Conservation (phyloP, 2,329 filamentous ascomycete species). For the Cryoendolithus antarcticus region DNA sequence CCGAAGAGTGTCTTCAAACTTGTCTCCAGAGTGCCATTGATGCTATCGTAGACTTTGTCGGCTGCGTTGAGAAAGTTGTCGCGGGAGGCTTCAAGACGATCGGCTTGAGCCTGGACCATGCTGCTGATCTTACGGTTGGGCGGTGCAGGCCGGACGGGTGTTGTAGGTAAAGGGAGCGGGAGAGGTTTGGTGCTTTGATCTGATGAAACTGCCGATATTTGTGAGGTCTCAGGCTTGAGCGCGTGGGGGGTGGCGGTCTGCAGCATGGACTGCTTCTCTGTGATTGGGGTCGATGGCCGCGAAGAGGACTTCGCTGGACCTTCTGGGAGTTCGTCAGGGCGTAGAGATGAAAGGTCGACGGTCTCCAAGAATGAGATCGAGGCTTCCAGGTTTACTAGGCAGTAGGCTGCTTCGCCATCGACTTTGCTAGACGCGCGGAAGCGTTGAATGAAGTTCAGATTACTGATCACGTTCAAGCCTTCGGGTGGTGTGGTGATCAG, state of each 20-base stretch:
- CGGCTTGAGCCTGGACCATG: conserved; percentile 72
- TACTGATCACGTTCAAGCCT: conserved; percentile 79
- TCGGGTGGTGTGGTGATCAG: conserved; percentile 83
- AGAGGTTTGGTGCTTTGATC: conserved; percentile 17
- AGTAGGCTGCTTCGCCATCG: conserved; percentile 90
- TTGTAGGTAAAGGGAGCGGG: conserved; percentile 16
- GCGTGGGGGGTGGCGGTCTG: conserved; percentile 16
- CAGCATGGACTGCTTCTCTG: conserved; percentile 25
- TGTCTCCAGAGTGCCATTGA: conserved; percentile 77
- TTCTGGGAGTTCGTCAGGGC: conserved; percentile 61
- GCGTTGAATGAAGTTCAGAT: conserved; percentile 84
- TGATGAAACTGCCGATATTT: conserved; percentile 15
- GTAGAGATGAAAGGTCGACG: conserved; percentile 79
- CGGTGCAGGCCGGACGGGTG: conserved; percentile 30
- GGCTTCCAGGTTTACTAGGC: conserved; percentile 88
- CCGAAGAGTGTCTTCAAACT: conserved; percentile 92
- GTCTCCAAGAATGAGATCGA: conserved; percentile 90
- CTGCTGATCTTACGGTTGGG: conserved; percentile 72
- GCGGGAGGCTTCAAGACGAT: conserved; percentile 67
- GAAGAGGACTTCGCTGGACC: conserved; percentile 47
- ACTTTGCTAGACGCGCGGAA: conserved; percentile 79
- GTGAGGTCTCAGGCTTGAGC: conserved; percentile 24
- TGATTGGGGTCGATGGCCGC: conserved; percentile 36
- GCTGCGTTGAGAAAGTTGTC: conserved; percentile 61
- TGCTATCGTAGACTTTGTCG: conserved; percentile 83